These are phyloP conservation scores for Hymenoscyphus fraxineus DNA, from an alignment of 2,329 filamentous ascomycete species.

Conservation along the genomic window DNA sequence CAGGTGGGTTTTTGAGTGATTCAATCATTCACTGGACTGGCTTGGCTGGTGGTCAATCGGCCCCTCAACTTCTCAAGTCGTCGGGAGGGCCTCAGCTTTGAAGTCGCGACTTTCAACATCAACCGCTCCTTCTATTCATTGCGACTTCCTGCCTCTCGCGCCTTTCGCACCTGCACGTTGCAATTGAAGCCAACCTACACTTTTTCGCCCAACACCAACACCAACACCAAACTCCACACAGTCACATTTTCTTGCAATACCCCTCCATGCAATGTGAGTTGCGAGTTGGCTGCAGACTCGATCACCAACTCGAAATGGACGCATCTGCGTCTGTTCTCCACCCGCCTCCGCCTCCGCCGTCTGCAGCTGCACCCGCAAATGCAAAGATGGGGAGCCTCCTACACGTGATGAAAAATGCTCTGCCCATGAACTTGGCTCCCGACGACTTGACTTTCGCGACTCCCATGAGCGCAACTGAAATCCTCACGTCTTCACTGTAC, in stretches of 20 bases:
- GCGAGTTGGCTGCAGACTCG: background rate
- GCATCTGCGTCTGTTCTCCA: background rate
- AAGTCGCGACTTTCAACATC: background rate
- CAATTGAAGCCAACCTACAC: background rate
- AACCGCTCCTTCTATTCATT: background rate
- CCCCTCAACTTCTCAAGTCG: background rate
- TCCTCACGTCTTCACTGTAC: background rate
- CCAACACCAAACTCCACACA: background rate
- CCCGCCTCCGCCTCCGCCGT: background rate
- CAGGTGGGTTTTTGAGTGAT: background rate
- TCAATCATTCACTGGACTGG: background rate
- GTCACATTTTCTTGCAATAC: background rate
- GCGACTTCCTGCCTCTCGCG: background rate
- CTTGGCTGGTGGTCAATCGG: background rate
- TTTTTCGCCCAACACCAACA: background rate
- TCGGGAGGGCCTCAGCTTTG: background rate
- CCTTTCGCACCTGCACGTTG: background rate
- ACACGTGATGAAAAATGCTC: slow-evolving; percentile 2
- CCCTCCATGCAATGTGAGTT: background rate
- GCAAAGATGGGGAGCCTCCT: slow-evolving; percentile 2
- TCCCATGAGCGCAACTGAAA: slow-evolving; percentile 1
- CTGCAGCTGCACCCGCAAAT: background rate
- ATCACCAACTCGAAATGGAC: background rate
- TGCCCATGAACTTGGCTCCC: slow-evolving; percentile 3
- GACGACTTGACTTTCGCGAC: slow-evolving; percentile 3